A percentile compares a stretch with the other conserved stretches of the same genome.
Evolutionary conservation across 2,329 filamentous ascomycete genomes (phyloP).

Genomic region (Calonectria pseudoreteaudii): DNA sequence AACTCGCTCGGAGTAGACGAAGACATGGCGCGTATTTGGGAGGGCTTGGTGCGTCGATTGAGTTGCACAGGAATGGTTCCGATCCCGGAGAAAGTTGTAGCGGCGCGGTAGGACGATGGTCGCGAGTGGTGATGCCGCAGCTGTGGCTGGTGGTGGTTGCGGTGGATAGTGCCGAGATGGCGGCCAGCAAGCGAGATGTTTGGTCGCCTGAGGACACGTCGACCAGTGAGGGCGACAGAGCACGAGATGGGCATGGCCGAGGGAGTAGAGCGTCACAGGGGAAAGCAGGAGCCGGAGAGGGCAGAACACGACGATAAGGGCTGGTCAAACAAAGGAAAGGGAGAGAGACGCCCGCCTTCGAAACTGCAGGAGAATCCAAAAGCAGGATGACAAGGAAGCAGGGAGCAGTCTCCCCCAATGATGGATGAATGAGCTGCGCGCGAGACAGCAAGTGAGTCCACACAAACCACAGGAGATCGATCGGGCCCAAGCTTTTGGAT

Average conservation of each 20-base stretch:
- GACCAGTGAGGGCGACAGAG: neutral
- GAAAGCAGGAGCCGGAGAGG: neutral
- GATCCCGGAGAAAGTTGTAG: neutral
- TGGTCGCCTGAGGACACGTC: conserved; percentile 12
- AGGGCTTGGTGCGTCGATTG: neutral
- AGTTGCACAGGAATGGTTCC: neutral
- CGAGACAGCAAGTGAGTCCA: neutral
- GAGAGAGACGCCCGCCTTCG: neutral
- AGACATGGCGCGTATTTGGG: conserved; percentile 31
- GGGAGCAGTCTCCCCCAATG: neutral
- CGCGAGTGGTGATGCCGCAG: neutral
- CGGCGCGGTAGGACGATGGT: neutral
- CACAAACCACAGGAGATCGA: neutral
- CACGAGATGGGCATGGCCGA: neutral
- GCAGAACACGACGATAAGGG: neutral
- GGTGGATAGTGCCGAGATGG: neutral
- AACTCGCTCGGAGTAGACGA: conserved; percentile 33
- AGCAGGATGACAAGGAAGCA: neutral
- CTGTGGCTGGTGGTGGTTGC: neutral
- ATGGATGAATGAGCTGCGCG: neutral
- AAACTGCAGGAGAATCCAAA: neutral
- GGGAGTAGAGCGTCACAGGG: neutral
- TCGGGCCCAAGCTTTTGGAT: neutral
- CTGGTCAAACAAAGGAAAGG: conserved; percentile 2
- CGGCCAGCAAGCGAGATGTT: neutral